These are phyloP conservation scores for Solanum tarapatanum DNA, from an alignment of 257 asterid species.

Conservation along the genomic window DNA sequence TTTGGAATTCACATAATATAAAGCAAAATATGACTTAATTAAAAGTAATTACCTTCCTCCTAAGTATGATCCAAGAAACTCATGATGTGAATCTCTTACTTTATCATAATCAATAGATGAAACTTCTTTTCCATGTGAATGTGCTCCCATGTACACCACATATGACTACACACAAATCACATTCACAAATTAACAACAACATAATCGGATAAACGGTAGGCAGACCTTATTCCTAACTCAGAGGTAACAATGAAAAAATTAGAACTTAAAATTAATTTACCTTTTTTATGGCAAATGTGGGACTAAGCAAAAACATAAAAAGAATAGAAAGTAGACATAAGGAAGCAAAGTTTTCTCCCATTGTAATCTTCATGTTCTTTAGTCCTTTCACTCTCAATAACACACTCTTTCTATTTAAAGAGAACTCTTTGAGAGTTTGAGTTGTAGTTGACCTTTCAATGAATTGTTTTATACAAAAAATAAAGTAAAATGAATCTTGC, in stretches of 20 bases:
- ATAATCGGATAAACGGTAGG: not conserved
- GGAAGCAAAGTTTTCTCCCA: constrained; percentile 32
- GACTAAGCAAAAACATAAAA: constrained; percentile 34
- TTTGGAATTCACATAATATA: not conserved
- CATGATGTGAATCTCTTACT: constrained; percentile 55
- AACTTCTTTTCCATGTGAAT: constrained; percentile 46
- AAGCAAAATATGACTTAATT: not conserved
- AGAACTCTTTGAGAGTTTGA: not conserved
- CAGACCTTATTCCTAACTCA: not conserved
- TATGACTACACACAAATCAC: constrained; percentile 34
- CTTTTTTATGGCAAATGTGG: constrained; percentile 66
- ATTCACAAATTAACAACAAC: not conserved
- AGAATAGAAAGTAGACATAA: constrained; percentile 39
- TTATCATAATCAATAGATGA: constrained; percentile 41
- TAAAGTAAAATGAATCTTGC: not conserved
- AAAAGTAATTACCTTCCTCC: constrained; percentile 57
- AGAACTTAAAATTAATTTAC: constrained; percentile 11
- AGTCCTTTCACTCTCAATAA: not conserved
- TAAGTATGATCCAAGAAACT: constrained; percentile 75
- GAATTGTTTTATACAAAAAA: not conserved
- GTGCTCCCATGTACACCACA: constrained; percentile 93
- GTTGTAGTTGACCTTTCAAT: not conserved
- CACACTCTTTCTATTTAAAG: not conserved
- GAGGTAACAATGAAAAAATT: not conserved
- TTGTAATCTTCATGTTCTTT: constrained; percentile 23